Evolutionary conservation across 2,329 filamentous ascomycete species (phyloP).

Genomic region (Ascomycota sp.): DNA sequence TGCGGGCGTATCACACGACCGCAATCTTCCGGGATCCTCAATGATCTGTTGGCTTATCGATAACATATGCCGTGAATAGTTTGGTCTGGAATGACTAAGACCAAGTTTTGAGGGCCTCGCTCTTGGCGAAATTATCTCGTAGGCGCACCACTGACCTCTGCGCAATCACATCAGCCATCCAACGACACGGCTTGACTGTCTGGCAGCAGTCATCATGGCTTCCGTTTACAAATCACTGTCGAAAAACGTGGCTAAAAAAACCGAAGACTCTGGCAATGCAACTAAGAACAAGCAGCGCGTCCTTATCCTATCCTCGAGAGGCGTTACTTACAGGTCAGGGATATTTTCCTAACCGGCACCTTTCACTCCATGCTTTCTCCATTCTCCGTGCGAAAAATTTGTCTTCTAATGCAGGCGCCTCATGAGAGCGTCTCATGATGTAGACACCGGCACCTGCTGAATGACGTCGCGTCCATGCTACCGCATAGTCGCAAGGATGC

Average conservation of each 20-base stretch:
- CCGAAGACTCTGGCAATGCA: constrained; percentile 26
- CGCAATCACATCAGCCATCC: no score
- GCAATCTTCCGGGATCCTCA: no score
- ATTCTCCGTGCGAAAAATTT: neutral
- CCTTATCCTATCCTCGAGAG: constrained; percentile 77
- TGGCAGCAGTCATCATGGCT: constrained; percentile 39
- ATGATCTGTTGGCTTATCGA: no score
- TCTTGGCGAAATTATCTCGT: no score
- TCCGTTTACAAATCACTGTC: constrained; percentile 57
- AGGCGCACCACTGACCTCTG: no score
- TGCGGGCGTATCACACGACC: no score
- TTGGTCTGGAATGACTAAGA: no score
- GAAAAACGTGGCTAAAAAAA: constrained; percentile 31
- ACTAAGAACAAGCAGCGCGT: constrained; percentile 57
- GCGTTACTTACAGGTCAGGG: constrained; percentile 71
- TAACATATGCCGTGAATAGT: no score
- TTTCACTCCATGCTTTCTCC: no score
- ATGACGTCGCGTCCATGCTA: constrained; percentile 72
- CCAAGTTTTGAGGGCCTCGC: no score
- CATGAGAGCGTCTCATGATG: neutral
- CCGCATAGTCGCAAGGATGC: constrained; percentile 87
- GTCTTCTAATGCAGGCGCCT: neutral
- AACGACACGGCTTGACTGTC: no score
- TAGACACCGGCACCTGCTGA: constrained; percentile 82
- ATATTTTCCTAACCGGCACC: no score